Conservation (phyloP, 345 rosid genomes). For the Balakata baccata region DNA sequence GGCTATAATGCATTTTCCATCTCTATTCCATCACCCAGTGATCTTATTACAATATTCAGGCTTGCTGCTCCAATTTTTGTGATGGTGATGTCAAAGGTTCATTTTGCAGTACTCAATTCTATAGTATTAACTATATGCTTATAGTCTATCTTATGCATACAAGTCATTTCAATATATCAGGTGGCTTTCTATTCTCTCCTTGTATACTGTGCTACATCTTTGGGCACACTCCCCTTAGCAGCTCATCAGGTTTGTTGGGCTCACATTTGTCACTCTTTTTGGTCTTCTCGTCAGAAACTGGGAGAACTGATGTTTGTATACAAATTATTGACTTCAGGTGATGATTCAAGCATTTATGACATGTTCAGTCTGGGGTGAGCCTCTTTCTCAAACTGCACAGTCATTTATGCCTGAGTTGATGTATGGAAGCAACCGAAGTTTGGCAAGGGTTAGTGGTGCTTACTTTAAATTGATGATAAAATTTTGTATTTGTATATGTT, state of each 20-base stretch:
- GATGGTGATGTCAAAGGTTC: constrained; percentile 69
- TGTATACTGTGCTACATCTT: constrained; percentile 74
- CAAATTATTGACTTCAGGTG: constrained; percentile 36
- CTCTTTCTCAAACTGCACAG: constrained; percentile 89
- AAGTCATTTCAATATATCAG: constrained; percentile 35
- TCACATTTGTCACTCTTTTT: neutral
- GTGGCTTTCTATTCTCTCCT: constrained; percentile 77
- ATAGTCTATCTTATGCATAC: constrained; percentile 3
- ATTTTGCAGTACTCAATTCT: neutral
- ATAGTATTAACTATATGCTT: neutral
- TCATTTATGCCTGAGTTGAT: constrained; percentile 91
- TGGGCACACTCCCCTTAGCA: constrained; percentile 73
- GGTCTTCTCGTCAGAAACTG: neutral
- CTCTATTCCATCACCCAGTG: constrained; percentile 55
- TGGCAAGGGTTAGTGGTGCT: constrained; percentile 43
- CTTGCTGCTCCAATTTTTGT: constrained; percentile 79
- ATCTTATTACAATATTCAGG: constrained; percentile 52
- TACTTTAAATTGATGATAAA: neutral
- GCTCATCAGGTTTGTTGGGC: constrained; percentile 77
- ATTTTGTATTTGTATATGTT: neutral
- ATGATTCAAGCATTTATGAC: constrained; percentile 67
- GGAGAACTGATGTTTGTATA: neutral
- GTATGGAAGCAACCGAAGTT: constrained; percentile 50
- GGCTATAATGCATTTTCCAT: constrained; percentile 65
- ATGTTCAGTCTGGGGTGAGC: constrained; percentile 77